Evolutionary conservation across 345 rosid species (phyloP).

Genomic region (Arabidopsis thaliana): DNA sequence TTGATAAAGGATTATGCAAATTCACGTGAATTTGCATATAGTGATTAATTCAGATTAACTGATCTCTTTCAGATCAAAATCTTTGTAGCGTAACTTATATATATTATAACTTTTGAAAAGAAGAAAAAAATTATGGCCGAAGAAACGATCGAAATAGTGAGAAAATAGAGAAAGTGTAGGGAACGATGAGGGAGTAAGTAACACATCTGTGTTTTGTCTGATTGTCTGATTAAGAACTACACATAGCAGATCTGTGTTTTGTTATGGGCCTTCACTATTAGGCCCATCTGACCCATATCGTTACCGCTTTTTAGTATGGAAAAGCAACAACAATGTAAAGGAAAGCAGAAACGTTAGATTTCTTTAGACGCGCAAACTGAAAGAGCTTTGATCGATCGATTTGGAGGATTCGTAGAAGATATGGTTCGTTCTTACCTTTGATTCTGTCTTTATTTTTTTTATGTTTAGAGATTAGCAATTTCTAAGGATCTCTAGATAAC

Average conservation of each 20-base stretch:
- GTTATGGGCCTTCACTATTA: slow-evolving; percentile 12
- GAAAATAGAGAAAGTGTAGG: too few species aligned
- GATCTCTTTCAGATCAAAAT: too few species aligned
- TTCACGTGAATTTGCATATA: not conserved
- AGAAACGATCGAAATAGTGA: too few species aligned
- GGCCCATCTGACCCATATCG: slow-evolving; percentile 14
- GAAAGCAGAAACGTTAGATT: slow-evolving; percentile 7
- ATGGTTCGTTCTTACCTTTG: slow-evolving; percentile 39
- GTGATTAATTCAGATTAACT: not conserved
- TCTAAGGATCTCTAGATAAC: slow-evolving; percentile 8
- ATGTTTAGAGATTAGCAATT: not conserved
- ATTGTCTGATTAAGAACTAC: too few species aligned
- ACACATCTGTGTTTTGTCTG: too few species aligned
- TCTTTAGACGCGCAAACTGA: slow-evolving; percentile 32
- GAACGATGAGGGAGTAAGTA: too few species aligned
- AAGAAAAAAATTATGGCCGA: too few species aligned
- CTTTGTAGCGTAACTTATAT: too few species aligned
- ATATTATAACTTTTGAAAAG: too few species aligned
- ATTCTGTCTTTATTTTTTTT: too few species aligned
- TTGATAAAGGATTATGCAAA: not conserved
- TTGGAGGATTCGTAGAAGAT: slow-evolving; percentile 13
- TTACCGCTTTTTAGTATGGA: slow-evolving; percentile 11
- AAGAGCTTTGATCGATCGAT: slow-evolving; percentile 9
- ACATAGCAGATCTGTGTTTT: not conserved
- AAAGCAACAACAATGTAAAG: not conserved